Evolutionary conservation across 345 rosid species (phyloP), one percentile per base, ranked within the genome.

Genomic region (Turnera subulata): DNA sequence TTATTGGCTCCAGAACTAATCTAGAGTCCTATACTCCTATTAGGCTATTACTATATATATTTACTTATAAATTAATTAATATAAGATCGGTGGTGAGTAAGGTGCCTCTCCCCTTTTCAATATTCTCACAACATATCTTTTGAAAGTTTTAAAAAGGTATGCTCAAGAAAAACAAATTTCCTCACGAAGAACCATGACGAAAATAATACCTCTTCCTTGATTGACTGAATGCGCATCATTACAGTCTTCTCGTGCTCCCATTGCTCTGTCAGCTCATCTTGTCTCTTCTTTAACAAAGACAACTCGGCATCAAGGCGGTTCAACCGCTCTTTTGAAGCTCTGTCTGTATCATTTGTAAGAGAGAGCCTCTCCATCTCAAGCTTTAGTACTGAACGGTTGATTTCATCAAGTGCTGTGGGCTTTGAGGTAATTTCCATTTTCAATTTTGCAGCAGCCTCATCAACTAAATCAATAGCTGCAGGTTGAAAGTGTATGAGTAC

Each of bases 211-310:
- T 90, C 99, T 70, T 94, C 99, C 68, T 94, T 94, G 49, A 94
- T 86, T 19, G 97, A 90, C 64, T 90, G 96, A 56, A 94, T 82
- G 54, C 83, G 95, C 6, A 85, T 84, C 99, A 94, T 94, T 54
- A 94, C 99, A 53, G 89, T 74, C 77, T 86, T 86, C 77, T 94
- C 99, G 26, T 94, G 99, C 80, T 94, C 99, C 99, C 99, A 94
- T 59, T 90, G 96, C 68, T 86, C 84, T 0, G 96, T 88, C 76
- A 90, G 61, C 71, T 83, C 84, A 54, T 85, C 79, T 71, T 94
- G 99, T 75, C 73, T 90, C 74, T 76, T 80, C 80, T 94, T 90
- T 46, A 94, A 64, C 33, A 78, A 75, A 32, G 83, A 54, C 65
- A 94, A 64, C 75, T 88, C 95, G 6, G 88, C 77, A 52, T 94